Base-by-base conservation (phyloP, 176 grass and related monocot species). In the Ensete glaucum region DNA sequence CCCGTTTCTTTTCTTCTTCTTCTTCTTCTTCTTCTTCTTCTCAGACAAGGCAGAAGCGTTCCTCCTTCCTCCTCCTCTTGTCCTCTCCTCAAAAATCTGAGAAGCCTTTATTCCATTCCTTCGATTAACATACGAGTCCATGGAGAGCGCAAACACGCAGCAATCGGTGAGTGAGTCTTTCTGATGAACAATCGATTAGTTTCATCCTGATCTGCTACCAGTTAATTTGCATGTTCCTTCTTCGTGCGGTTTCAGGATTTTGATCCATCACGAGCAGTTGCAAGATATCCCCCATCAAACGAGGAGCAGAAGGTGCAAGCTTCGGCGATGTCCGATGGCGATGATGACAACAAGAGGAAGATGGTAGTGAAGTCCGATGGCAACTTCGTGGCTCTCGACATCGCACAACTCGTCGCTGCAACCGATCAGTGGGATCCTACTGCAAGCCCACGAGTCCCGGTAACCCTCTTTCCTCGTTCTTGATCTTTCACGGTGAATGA, bases 331-430 rank as follows among this genome's bases (percentile, higher is more conserved):
- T 14, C 8, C 24, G 25, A 0, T 11, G 26, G 43, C 13, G 1
- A 14, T 22, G 13, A 11, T 13, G 34, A 67, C n/a, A 16, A 20
- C 62, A 23, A 23, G 9, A 23, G 15, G 24, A 43, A 67, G 21
- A 60, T 60, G 1, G 57, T 19, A 21, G 57, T 60, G 14, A 60
- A 60, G 14, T 60, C 16, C 8, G 64, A 34, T 12, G 29, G 81
- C 55, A 78, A 81, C 34, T 96, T 96, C 79, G 83, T 96, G 65
- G 76, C 89, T 13, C 85, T 96, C 23, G 83, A 96, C 77, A 80
- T 96, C 58, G 74, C 78, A 23, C 78, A 83, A 34, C 81, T 96
- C 27, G 11, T 85, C 84, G 0, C 80, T 79, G 16, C 92, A 67
- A 67, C 83, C 69, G 78, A 84, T 27, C 25, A 2, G 15, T 54